Percentiles rank a stretch among this genome's conserved stretches.
Evolutionary conservation across 2,329 filamentous ascomycete genomes (phyloP).

Genomic region (Ascochyta fabae): DNA sequence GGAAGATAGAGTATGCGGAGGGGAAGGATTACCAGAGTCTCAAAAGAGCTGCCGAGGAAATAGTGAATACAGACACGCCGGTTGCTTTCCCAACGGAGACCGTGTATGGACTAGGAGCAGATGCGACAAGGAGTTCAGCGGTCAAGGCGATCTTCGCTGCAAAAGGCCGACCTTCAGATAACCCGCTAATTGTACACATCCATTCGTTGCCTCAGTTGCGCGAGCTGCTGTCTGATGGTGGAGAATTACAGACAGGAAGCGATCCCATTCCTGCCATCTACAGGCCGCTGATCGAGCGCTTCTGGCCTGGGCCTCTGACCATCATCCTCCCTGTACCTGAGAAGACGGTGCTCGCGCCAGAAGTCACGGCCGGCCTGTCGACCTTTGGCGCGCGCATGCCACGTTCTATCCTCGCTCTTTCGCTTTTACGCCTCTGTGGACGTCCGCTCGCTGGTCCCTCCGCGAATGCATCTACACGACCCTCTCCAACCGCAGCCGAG

Average conservation of each 20-base stretch:
- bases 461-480: constrained; percentile 92
- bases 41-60: constrained; percentile 68
- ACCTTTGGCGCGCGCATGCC: constrained; percentile 95
- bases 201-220: constrained; percentile 80
- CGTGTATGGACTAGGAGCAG: constrained; percentile 95
- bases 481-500: constrained; percentile 86
- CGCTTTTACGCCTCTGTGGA: constrained; percentile 80
- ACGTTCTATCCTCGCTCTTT: constrained; percentile 79
- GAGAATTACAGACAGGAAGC: constrained; percentile 1
- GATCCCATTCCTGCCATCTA: constrained; percentile 76
- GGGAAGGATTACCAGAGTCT: constrained; percentile 61
- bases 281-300: constrained; percentile 74
- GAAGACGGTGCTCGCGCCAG: constrained; percentile 77
- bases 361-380: constrained; percentile 83
- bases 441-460: constrained; percentile 88
- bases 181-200: constrained; percentile 93
- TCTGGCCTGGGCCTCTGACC: constrained; percentile 95
- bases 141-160: constrained; percentile 92
- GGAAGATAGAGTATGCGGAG: constrained; percentile 41
- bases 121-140: constrained; percentile 83
- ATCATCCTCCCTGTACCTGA: constrained; percentile 81
- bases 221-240: constrained; percentile 58
- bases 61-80: constrained; percentile 72
- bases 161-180: constrained; percentile 90
- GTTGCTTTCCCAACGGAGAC: constrained; percentile 98